Conservation (phyloP, 2,329 filamentous ascomycete genomes). For the Hypoxylon sp. region DNA sequence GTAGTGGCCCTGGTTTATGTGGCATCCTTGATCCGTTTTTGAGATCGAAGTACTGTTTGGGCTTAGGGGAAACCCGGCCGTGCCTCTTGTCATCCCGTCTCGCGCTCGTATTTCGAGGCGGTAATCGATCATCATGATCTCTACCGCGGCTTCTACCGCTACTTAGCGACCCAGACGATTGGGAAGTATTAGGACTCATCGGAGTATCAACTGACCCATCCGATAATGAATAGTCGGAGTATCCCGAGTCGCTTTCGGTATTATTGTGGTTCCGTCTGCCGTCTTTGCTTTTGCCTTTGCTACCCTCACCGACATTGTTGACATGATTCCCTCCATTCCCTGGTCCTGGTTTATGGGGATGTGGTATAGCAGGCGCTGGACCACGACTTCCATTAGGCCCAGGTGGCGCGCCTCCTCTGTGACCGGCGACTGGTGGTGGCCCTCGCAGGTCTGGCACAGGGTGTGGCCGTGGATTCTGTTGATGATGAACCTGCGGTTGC, state of each 20-base stretch:
- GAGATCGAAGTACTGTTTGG: conserved; percentile 7
- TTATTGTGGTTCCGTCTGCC: conserved; percentile 6
- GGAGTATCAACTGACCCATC: conserved; percentile 32
- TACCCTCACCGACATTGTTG: background rate
- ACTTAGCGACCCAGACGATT: conserved; percentile 40
- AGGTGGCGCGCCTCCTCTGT: background rate
- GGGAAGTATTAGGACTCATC: conserved; percentile 32
- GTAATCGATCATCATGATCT: background rate
- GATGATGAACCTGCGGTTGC: conserved; percentile 1
- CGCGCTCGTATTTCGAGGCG: conserved; percentile 6
- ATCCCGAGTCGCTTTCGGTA: conserved; percentile 37
- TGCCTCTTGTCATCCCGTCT: conserved; percentile 7
- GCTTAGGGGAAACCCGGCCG: conserved; percentile 11
- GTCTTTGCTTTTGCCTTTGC: conserved; percentile 5
- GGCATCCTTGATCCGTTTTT: background rate
- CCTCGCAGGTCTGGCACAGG: background rate
- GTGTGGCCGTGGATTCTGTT: background rate
- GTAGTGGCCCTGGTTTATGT: conserved; percentile 6
- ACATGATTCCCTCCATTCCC: background rate
- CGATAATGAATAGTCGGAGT: conserved; percentile 34
- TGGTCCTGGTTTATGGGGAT: conserved; percentile 1
- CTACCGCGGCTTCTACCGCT: conserved; percentile 13
- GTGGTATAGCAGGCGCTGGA: background rate
- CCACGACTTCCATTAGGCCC: conserved; percentile 12
- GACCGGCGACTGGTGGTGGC: background rate